Base-by-base conservation (phyloP, 2,329 filamentous ascomycete genomes). In the Epichloe sylvatica region DNA sequence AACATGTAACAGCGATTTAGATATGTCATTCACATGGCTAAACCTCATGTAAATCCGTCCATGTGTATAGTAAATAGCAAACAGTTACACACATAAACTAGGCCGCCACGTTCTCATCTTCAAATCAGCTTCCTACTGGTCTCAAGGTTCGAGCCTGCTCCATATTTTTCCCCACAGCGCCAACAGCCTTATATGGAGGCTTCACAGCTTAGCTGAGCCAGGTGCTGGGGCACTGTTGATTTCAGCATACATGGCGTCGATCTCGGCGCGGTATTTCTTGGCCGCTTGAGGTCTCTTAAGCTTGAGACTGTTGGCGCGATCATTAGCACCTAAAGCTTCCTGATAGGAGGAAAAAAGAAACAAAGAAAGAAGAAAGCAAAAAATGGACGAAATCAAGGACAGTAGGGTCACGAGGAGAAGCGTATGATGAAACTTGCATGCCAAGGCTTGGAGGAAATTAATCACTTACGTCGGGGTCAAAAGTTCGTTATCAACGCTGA, bases 401-500 rank as follows among this genome's bases (percentile, higher is more conserved):
- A 36, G 15, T 13, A 44, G 23, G 3, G 5, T n/a, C 17, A 12
- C 7, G 15, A 33, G 8, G 5, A 11, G 15, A 15, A 21, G 21
- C 40, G 8, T 36, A 8, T 21, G 9, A 19, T 34, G n/a, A 12
- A 17, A 41, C 8, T 34, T 33, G 23, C 8, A 9, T 5, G 7
- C 44, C 45, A 33, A 5, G 12, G 2, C 23, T 35, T 47, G 23
- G 15, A 38, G 6, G 12, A 8, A 5, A 19, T 4, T 4, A 11
- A 7, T 6, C 17, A 79, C 84, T 80, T 77, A 91, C 86, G 87
- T 94, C 21, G 87, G 86, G 19, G 86, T 92, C 62, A 90, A 70
- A 46, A 96, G 74, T 67, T 94, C 86, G 63, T 98, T 98, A 46
- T 95, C 90, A 55, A 97, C 81, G 1, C 81, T 86, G 60, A 98